A percentile compares a stretch with the other conserved stretches of the same genome.
phyloP scores from a whole-genome alignment of 495 filamentous ascomycete species.

The Clohesyomyces aquaticus region DNA sequence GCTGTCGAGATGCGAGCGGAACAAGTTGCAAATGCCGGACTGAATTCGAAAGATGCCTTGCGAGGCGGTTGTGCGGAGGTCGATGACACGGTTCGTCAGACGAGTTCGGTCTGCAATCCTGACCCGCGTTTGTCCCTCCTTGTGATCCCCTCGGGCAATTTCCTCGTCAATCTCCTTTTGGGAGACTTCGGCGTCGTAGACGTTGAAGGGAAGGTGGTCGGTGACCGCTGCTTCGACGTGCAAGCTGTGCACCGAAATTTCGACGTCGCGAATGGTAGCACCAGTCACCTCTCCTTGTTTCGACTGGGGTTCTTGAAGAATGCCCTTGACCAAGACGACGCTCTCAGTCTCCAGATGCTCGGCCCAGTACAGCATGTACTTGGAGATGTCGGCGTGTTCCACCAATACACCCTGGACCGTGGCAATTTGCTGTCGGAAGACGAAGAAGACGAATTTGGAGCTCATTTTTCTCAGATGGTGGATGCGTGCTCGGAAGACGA shows the following conservation, averaged over 20 bases:
- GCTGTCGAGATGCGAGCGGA: conserved; percentile 74
- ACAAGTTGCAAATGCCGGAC: conserved; percentile 77
- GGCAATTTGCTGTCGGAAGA: conserved; percentile 79
- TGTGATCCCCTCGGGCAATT: conserved; percentile 39
- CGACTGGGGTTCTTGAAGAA: conserved; percentile 54
- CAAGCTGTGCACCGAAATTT: conserved; percentile 51
- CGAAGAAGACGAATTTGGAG: conserved; percentile 89
- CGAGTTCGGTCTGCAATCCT: conserved; percentile 76
- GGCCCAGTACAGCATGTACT: conserved; percentile 67
- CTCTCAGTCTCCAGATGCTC: conserved; percentile 72
- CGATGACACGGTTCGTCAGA: conserved; percentile 86
- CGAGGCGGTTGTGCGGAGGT: conserved; percentile 83
- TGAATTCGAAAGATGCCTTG: conserved; percentile 86
- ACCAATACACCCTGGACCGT: conserved; percentile 79
- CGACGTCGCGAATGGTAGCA: conserved; percentile 47
- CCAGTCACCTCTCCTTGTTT: conserved; percentile 56
- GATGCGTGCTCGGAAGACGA: conserved; percentile 80
- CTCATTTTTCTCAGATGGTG: conserved; percentile 87
- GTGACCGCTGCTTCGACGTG: conserved; percentile 61
- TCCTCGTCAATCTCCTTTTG: conserved; percentile 43
- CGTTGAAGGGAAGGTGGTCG: conserved; percentile 64
- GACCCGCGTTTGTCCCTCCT: conserved; percentile 48
- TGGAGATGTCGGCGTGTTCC: conserved; percentile 60
- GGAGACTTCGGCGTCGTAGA: conserved; percentile 64
- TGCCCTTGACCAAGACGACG: conserved; percentile 58